These are phyloP conservation scores for Phyllosticta citriasiana DNA, from an alignment of 2,329 filamentous ascomycete genomes.

Conservation along the genomic window DNA sequence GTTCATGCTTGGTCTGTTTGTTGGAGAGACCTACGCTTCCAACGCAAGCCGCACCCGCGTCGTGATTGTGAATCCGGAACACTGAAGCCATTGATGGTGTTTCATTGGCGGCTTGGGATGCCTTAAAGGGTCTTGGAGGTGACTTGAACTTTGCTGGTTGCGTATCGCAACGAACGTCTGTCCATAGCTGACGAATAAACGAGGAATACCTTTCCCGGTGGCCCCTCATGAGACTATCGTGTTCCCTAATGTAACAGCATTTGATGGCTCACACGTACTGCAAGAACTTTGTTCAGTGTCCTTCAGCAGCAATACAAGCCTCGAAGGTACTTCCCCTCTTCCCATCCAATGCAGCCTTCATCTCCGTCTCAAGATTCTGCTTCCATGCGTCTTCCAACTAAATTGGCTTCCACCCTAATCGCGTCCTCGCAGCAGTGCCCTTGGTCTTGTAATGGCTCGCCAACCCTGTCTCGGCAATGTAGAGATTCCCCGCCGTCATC, in stretches of 20 bases:
- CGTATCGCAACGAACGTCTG: background rate
- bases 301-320: constrained; percentile 11
- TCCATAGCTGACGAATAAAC: background rate
- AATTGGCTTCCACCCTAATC: constrained; percentile 13
- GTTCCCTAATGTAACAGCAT: background rate
- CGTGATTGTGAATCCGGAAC: background rate
- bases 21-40: background rate
- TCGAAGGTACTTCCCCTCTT: constrained; percentile 11
- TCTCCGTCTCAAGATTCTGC: constrained; percentile 13
- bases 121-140: background rate
- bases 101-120: background rate
- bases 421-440: constrained; percentile 11
- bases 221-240: background rate
- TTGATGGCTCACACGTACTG: no score
- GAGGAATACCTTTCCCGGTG: background rate
- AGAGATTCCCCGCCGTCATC: constrained; percentile 12
- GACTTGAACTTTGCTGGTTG: background rate
- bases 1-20: background rate
- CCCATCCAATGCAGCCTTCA: constrained; percentile 13
- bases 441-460: constrained; percentile 14
- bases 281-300: background rate
- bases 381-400: constrained; percentile 13
- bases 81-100: background rate
- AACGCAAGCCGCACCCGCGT: background rate
- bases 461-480: constrained; percentile 14